Evolutionary conservation across 78 protist species (phyloP).

Genomic region (Protostelium mycophagum): DNA sequence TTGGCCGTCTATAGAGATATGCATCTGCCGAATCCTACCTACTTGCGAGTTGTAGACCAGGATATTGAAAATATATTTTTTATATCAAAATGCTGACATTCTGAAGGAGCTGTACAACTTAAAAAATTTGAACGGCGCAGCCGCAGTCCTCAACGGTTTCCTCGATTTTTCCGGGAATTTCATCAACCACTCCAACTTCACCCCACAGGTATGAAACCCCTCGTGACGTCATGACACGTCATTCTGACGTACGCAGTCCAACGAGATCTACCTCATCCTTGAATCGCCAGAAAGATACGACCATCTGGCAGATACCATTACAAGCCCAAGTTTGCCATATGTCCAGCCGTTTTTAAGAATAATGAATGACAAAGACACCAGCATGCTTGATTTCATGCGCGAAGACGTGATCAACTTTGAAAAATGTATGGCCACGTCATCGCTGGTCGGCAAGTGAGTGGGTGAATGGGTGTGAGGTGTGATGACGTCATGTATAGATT

Average conservation of each 20-base stretch:
- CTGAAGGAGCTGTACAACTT: background rate
- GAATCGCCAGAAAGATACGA: background rate
- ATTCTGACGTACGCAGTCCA: too few relatives aligned
- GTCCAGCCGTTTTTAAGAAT: background rate
- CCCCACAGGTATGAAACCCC: too few relatives aligned
- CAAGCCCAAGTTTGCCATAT: background rate
- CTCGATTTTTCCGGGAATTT: background rate
- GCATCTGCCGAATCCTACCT: too few relatives aligned
- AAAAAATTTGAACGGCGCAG: background rate
- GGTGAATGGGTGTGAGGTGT: background rate
- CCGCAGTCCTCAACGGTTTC: background rate
- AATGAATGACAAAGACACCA: background rate
- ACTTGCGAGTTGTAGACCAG: too few relatives aligned
- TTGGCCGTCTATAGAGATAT: too few relatives aligned
- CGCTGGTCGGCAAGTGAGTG: background rate
- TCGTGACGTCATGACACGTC: too few relatives aligned
- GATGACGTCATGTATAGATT: background rate
- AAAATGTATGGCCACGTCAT: background rate
- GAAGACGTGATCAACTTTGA: background rate
- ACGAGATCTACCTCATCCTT: background rate
- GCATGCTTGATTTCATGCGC: background rate
- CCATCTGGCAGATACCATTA: background rate
- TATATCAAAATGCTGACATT: too few relatives aligned
- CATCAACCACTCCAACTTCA: background rate
- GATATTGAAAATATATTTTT: too few relatives aligned